A percentile compares a stretch with the other conserved stretches of the same genome.
phyloP scores from a whole-genome alignment of 129 eudicot species.

The sunflower (Helianthus annuus) region DNA sequence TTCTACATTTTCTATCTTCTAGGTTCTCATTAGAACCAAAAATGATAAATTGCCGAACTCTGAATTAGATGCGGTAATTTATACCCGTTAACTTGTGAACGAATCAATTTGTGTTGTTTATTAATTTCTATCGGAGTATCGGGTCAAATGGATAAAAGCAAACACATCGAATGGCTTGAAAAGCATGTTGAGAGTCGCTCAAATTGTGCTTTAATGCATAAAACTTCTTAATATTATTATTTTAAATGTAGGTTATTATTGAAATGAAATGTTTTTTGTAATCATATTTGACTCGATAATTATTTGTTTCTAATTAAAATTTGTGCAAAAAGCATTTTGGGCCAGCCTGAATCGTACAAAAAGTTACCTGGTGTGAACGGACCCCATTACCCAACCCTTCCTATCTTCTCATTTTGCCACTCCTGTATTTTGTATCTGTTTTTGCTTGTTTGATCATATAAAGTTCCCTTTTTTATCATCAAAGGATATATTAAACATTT shows the following conservation, averaged over 20 bases:
- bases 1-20: neutral
- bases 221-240: too few relatives aligned
- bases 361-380: too few relatives aligned
- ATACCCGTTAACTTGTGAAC: neutral
- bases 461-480: too few relatives aligned
- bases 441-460: too few relatives aligned
- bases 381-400: too few relatives aligned
- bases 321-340: neutral
- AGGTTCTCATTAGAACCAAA: neutral
- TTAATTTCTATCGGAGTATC: neutral
- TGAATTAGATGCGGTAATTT: too few relatives aligned
- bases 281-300: neutral
- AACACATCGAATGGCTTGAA: neutral
- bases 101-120: neutral
- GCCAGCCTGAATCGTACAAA: neutral
- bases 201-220: neutral
- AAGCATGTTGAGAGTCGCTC: neutral
- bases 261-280: neutral
- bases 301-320: neutral
- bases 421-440: too few relatives aligned
- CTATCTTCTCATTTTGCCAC: too few relatives aligned
- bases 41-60: too few relatives aligned
- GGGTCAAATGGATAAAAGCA: neutral
- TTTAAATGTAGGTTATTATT: neutral
- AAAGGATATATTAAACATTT: too few relatives aligned